Percentiles rank a stretch among this genome's conserved stretches.
Evolutionary conservation across 257 asterid genomes (phyloP).

Genomic region (Petunia axillaris): DNA sequence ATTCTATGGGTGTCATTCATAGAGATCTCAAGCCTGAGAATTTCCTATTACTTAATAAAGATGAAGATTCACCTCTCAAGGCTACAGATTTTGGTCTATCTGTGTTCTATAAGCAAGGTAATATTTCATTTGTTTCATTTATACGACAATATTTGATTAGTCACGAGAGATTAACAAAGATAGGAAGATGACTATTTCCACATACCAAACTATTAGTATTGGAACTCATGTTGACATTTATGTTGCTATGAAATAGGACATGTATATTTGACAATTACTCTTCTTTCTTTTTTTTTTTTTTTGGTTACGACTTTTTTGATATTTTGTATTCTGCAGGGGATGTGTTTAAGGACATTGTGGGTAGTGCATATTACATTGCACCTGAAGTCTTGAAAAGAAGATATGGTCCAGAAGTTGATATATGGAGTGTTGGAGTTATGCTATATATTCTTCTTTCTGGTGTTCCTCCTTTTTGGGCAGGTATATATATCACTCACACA

Average conservation of each 20-base stretch:
- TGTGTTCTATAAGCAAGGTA: conserved; percentile 81
- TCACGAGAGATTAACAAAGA: too few relatives aligned
- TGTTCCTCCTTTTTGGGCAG: conserved; percentile 98
- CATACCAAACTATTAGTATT: too few relatives aligned
- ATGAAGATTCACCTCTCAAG: conserved; percentile 79
- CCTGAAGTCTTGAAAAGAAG: conserved; percentile 92
- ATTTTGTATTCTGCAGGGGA: conserved; percentile 57
- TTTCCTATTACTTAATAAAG: conserved; percentile 73
- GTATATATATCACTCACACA: conserved; percentile 30
- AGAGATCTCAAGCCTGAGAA: conserved; percentile 95
- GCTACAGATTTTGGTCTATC: conserved; percentile 94
- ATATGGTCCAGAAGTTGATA: conserved; percentile 93
- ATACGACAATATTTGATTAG: too few relatives aligned
- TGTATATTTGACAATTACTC: too few relatives aligned
- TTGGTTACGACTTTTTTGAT: not conserved
- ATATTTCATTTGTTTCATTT: too few relatives aligned
- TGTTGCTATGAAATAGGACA: too few relatives aligned
- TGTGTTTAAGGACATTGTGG: conserved; percentile 82
- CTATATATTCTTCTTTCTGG: conserved; percentile 86
- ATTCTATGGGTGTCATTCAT: conserved; percentile 89
- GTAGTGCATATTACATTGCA: conserved; percentile 96
- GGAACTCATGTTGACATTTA: too few relatives aligned
- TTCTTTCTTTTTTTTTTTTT: too few relatives aligned
- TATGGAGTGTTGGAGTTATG: conserved; percentile 98
- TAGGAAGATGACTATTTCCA: too few relatives aligned